phyloP scores from a whole-genome alignment of 345 rosid species.

The Brassica napus region Da-Ae NC_063438.1:26295001-26295500 shows the following conservation, averaged over 20 bases:
- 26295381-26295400: conserved; percentile 98
- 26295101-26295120: neutral
- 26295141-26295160: conserved; percentile 5
- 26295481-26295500: neutral
- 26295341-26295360: conserved; percentile 97
- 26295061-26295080: conserved; percentile 3
- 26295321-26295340: conserved; percentile 63
- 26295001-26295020: conserved; percentile 99
- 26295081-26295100: neutral
- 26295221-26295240: conserved; percentile 90
- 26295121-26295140: conserved; percentile 4
- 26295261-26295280: neutral
- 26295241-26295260: conserved; percentile 61
- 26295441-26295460: conserved; percentile 94
- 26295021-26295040: conserved; percentile 90
- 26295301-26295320: neutral
- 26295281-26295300: neutral
- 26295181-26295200: conserved; percentile 97
- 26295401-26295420: conserved; percentile 96
- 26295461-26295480: conserved; percentile 74
- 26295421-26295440: conserved; percentile 97
- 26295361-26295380: conserved; percentile 98
- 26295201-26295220: conserved; percentile 92
- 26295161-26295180: conserved; percentile 98
- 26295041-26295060: conserved; percentile 99